These are phyloP conservation scores for Carpinus viminea DNA, from an alignment of 306 rosid species.

Conservation along the genomic window DNA sequence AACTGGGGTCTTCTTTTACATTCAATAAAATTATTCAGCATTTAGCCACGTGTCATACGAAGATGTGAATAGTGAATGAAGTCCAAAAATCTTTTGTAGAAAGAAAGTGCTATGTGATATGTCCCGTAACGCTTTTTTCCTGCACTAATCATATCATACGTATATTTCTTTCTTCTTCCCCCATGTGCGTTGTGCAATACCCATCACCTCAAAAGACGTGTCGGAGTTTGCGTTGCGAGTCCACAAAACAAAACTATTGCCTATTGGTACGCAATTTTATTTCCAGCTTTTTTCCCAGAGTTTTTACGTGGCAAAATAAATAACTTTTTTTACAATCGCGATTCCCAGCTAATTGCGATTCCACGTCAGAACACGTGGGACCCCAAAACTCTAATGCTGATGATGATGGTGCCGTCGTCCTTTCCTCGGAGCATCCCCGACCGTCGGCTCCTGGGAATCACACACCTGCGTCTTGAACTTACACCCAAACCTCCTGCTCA, in stretches of 20 bases:
- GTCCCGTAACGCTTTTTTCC: background rate
- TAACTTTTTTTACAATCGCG: background rate
- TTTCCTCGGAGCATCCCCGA: conserved; percentile 63
- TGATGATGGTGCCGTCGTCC: conserved; percentile 52
- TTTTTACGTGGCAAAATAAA: conserved; percentile 3
- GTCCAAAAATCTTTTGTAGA: background rate
- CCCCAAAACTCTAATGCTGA: conserved; percentile 35
- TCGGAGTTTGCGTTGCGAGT: background rate
- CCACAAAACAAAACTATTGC: background rate
- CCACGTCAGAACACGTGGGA: background rate
- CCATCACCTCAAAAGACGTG: conserved; percentile 18
- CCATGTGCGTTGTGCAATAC: background rate
- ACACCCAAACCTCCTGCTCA: conserved; percentile 73
- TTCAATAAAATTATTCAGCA: background rate
- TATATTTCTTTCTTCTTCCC: background rate
- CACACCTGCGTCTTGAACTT: conserved; percentile 96
- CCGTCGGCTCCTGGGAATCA: conserved; percentile 81
- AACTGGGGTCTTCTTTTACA: background rate
- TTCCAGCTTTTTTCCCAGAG: background rate
- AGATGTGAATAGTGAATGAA: background rate
- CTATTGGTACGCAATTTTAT: background rate
- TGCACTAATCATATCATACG: background rate
- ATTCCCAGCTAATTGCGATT: background rate
- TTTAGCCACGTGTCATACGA: background rate
- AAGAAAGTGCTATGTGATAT: background rate